Evolutionary conservation across 1,284 basidiomycete species (phyloP).

Genomic region (Ceratobasidium sp.): DNA sequence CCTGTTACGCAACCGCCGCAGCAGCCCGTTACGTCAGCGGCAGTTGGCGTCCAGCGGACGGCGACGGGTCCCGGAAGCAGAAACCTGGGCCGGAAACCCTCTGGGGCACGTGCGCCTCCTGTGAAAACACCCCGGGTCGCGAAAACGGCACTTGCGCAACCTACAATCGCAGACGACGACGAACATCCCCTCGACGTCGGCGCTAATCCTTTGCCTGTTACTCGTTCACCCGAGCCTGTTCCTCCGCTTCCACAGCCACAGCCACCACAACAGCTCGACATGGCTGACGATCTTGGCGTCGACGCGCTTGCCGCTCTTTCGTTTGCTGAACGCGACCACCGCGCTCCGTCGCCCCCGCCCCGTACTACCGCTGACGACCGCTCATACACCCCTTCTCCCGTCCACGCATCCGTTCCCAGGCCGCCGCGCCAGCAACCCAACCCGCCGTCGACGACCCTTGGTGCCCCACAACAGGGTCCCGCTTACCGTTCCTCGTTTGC

Average conservation of each 20-base stretch:
- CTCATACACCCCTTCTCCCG: conserved; percentile 48
- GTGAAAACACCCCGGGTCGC: conserved; percentile 51
- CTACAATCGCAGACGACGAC: conserved; percentile 42
- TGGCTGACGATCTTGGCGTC: conserved; percentile 65
- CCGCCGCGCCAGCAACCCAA: conserved; percentile 43
- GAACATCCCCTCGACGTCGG: conserved; percentile 28
- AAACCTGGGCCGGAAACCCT: conserved; percentile 77
- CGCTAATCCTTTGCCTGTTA: conserved; percentile 28
- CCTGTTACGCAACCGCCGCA: not conserved
- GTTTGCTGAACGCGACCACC: conserved; percentile 74
- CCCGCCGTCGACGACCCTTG: conserved; percentile 13
- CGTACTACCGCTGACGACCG: conserved; percentile 23
- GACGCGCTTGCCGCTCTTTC: conserved; percentile 83
- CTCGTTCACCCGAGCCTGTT: conserved; percentile 29
- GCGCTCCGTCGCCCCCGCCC: conserved; percentile 47
- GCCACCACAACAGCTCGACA: conserved; percentile 44
- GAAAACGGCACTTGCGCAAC: conserved; percentile 35
- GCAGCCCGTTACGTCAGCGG: conserved; percentile 15
- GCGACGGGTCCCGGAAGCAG: conserved; percentile 38
- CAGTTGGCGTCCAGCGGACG: conserved; percentile 17
- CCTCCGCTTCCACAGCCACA: conserved; percentile 44
- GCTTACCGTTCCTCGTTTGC: conserved; percentile 78
- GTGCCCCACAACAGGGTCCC: conserved; percentile 62
- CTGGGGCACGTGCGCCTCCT: conserved; percentile 85
- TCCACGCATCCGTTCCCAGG: conserved; percentile 42